Percentiles rank a stretch among this genome's conserved stretches.
Conservation (phyloP, 306 rosid genomes). For the Echinosophora koreensis region DNA sequence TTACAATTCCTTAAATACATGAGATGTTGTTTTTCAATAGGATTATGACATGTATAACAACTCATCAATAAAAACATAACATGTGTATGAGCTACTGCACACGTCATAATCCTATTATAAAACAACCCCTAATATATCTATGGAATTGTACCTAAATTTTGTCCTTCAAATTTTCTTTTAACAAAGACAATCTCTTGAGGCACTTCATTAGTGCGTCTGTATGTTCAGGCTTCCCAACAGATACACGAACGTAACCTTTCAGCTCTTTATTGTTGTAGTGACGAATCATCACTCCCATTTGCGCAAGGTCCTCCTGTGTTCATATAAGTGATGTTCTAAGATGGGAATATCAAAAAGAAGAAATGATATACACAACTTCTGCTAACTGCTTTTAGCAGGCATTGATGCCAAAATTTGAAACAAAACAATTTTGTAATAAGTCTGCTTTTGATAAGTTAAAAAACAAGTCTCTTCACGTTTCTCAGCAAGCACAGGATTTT, state of each 20-base stretch:
- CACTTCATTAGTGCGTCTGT: slow-evolving; percentile 75
- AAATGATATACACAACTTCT: background rate
- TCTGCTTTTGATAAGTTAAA: background rate
- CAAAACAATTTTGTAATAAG: background rate
- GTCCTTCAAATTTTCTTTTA: slow-evolving; percentile 15
- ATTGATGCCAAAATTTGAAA: background rate
- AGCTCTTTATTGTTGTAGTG: slow-evolving; percentile 92
- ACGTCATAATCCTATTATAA: too few relatives aligned
- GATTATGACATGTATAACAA: too few relatives aligned
- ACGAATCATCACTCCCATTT: slow-evolving; percentile 98
- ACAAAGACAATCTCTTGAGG: slow-evolving; percentile 58
- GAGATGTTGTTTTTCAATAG: too few relatives aligned
- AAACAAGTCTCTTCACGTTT: background rate
- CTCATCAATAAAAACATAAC: too few relatives aligned
- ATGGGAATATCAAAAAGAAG: background rate
- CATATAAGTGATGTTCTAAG: slow-evolving; percentile 3
- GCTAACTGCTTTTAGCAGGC: background rate
- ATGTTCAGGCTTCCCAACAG: slow-evolving; percentile 97
- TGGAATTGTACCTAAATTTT: too few relatives aligned
- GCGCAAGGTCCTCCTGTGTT: slow-evolving; percentile 85
- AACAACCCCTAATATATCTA: too few relatives aligned
- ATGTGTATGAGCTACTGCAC: too few relatives aligned
- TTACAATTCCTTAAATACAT: too few relatives aligned
- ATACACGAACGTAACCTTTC: slow-evolving; percentile 85
- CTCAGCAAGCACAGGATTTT: background rate